A percentile compares a stretch with the other conserved stretches of the same genome.
These are phyloP conservation scores for Pseudohyphozyma bogoriensis DNA, from an alignment of 768 basidiomycete species.

Conservation along the genomic window DNA sequence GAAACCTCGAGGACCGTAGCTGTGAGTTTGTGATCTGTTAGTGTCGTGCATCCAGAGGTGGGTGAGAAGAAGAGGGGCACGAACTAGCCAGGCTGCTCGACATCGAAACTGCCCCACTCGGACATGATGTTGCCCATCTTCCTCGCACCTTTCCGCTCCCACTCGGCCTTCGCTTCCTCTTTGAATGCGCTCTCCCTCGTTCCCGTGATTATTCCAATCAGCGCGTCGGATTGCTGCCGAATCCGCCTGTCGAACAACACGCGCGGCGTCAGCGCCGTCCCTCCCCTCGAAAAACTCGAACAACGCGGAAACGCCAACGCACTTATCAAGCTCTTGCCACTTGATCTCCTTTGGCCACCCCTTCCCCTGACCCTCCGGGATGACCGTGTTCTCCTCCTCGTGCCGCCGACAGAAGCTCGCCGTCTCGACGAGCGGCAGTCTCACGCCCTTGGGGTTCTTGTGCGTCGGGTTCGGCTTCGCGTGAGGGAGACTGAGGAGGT, in stretches of 20 bases:
- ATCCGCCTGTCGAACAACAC: constrained; percentile 12
- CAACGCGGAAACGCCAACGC: not conserved
- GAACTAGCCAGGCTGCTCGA: constrained; percentile 81
- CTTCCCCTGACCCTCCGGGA: constrained; percentile 16
- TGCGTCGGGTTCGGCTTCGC: not conserved
- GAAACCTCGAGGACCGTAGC: constrained; percentile 78
- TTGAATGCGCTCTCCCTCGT: not conserved
- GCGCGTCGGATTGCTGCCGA: constrained; percentile 1
- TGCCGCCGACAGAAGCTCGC: constrained; percentile 27
- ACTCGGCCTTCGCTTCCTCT: constrained; percentile 34
- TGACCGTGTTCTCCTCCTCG: constrained; percentile 15
- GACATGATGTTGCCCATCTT: constrained; percentile 58
- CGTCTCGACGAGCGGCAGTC: constrained; percentile 14
- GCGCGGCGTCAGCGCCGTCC: not conserved
- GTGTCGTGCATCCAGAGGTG: not conserved
- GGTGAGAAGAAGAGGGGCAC: constrained; percentile 36
- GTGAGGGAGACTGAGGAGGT: constrained; percentile 16
- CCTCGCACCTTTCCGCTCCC: constrained; percentile 53
- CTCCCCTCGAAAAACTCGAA: too few relatives aligned
- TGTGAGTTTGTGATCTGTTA: constrained; percentile 35
- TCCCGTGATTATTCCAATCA: constrained; percentile 13
- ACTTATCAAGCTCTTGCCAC: constrained; percentile 16
- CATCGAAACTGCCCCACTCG: constrained; percentile 69
- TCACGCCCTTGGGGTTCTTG: constrained; percentile 13
- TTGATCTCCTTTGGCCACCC: constrained; percentile 21